Conservation (phyloP, 768 basidiomycete species). For the Clathrus columnatus region DNA sequence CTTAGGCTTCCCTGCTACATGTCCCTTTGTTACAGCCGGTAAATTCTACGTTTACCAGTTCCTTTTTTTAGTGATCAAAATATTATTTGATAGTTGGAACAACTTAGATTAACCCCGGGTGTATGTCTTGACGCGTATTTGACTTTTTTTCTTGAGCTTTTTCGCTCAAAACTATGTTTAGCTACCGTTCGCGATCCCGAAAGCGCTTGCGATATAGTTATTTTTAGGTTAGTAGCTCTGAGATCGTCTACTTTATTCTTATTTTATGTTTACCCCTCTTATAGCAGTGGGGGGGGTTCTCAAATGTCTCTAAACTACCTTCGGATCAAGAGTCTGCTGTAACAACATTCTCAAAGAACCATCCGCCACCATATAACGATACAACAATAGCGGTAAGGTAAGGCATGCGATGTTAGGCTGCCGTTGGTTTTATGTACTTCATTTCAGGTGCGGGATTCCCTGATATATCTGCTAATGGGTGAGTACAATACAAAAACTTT, state of each 20-base stretch:
- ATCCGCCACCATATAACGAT: conserved; percentile 28
- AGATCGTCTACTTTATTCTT: conserved; percentile 10
- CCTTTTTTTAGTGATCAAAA: too few relatives aligned
- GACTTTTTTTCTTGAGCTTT: not conserved
- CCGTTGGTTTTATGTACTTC: not conserved
- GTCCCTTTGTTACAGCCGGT: conserved; percentile 32
- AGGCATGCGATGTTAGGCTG: not conserved
- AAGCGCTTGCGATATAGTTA: conserved; percentile 26
- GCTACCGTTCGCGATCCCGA: conserved; percentile 24
- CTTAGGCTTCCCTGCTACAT: conserved; percentile 31
- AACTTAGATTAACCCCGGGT: not conserved
- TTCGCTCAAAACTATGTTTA: not conserved
- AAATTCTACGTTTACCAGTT: too few relatives aligned
- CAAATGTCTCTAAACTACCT: conserved; percentile 34
- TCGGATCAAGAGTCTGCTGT: conserved; percentile 28
- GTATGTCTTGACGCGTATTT: not conserved
- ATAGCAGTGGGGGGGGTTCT: conserved; percentile 27
- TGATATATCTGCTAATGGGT: conserved; percentile 25
- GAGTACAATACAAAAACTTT: not conserved
- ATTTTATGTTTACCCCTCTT: not conserved
- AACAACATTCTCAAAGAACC: conserved; percentile 1
- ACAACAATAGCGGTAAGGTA: conserved; percentile 27
- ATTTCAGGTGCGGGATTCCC: conserved; percentile 23
- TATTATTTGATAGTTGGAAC: not conserved
- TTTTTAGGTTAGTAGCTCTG: conserved; percentile 16